Percentiles rank a stretch among this genome's conserved stretches.
These are phyloP conservation scores for Sanghuangporus weigelae DNA, from an alignment of 1,284 basidiomycete genomes.

Conservation along the genomic window DNA sequence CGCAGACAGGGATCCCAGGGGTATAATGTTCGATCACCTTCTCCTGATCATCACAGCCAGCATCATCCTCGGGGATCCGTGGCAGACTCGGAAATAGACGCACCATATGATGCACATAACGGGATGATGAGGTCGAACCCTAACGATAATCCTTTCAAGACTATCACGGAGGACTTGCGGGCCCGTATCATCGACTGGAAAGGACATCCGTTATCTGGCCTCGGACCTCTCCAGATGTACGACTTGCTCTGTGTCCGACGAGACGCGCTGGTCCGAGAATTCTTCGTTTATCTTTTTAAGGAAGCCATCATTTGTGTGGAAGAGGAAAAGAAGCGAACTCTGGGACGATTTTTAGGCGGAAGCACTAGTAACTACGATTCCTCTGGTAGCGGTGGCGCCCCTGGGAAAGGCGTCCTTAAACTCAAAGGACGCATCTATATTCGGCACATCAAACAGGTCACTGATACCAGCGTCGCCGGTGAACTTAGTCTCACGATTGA, in stretches of 20 bases:
- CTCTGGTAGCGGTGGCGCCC: slow-evolving; percentile 24
- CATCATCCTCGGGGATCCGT: slow-evolving; percentile 11
- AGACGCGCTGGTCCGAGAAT: slow-evolving; percentile 82
- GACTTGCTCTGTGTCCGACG: slow-evolving; percentile 86
- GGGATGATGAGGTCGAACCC: slow-evolving; percentile 24
- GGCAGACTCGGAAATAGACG: slow-evolving; percentile 18
- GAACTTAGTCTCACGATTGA: slow-evolving; percentile 90
- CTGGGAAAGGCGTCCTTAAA: slow-evolving; percentile 74
- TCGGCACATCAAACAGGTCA: slow-evolving; percentile 84
- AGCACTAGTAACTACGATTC: slow-evolving; percentile 36
- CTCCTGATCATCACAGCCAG: slow-evolving; percentile 12
- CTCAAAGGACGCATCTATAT: slow-evolving; percentile 95
- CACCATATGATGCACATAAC: slow-evolving; percentile 12
- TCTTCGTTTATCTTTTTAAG: slow-evolving; percentile 93
- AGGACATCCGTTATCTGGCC: slow-evolving; percentile 79
- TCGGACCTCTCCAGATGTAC: slow-evolving; percentile 87
- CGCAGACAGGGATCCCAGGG: slow-evolving; percentile 8
- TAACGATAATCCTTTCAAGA: slow-evolving; percentile 67
- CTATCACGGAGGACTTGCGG: slow-evolving; percentile 83
- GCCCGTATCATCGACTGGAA: slow-evolving; percentile 93
- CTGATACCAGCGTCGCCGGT: slow-evolving; percentile 68
- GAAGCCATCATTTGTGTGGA: slow-evolving; percentile 95
- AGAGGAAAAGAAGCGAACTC: slow-evolving; percentile 84
- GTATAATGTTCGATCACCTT: slow-evolving; percentile 15
- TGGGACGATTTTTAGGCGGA: slow-evolving; percentile 57